These are phyloP conservation scores for Poronia punctata DNA, from an alignment of 495 filamentous ascomycete species.

Conservation along the genomic window DNA sequence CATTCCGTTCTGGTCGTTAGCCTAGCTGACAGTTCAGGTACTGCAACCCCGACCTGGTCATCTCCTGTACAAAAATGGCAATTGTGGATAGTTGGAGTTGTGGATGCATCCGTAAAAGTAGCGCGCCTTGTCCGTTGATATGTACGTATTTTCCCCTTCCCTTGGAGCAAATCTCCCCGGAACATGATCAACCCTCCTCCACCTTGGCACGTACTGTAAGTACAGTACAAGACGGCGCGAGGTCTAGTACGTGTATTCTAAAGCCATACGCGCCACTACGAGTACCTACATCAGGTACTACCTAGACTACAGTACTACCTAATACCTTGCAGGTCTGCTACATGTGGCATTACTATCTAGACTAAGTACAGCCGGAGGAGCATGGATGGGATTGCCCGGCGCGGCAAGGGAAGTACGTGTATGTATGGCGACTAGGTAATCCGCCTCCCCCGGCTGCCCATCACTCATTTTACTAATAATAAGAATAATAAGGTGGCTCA, in stretches of 20 bases:
- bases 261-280: too few species aligned
- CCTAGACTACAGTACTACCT: too few species aligned
- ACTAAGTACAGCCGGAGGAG: too few species aligned
- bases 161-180: conserved; percentile 23
- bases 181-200: conserved; percentile 12
- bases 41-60: conserved; percentile 7
- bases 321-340: too few species aligned
- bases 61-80: conserved; percentile 15
- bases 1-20: conserved; percentile 5
- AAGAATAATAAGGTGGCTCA: conserved; percentile 13
- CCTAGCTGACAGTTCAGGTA: conserved; percentile 2
- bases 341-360: too few species aligned
- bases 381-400: too few species aligned
- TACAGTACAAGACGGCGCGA: too few species aligned
- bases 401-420: too few species aligned
- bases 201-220: conserved; percentile 8
- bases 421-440: too few species aligned
- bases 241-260: too few species aligned
- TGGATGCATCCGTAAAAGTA: conserved; percentile 3
- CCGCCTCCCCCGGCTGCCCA: conserved; percentile 11
- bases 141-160: conserved; percentile 8
- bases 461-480: conserved; percentile 24
- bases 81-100: conserved; percentile 16
- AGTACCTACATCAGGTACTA: too few species aligned
- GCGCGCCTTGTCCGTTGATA: conserved; percentile 6